Evolutionary conservation across 2,329 filamentous ascomycete genomes (phyloP), one percentile per base, ranked within the genome.

Genomic region (Fusarium armeniacum): DNA sequence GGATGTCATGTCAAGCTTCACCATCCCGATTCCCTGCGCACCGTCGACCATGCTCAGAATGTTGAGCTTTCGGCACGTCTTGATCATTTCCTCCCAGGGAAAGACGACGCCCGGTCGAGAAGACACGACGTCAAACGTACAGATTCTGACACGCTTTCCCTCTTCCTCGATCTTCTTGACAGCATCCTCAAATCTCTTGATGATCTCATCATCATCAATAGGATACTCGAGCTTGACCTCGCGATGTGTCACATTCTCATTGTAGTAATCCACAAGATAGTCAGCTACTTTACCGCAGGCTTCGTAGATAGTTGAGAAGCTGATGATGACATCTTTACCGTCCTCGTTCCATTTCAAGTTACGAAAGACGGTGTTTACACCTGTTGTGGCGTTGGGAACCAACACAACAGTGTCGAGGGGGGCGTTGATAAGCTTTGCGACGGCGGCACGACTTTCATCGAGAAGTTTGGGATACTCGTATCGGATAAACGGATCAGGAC

Each of bases 1-100:
- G 6, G 80, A 78, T 0, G 76, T 69, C 16, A 98, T 80, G 78
- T 97, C 87, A 10, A 98, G 78, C 1, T 86, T 83, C 10, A 97
- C 85, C 79, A 96, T 91, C 3, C 95, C 95, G 26, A 97, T 81
- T 2, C 91, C 91, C 79, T 98, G 95, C 0, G 95, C 95, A 18
- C 88, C 94, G 77, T 98, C 95, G 38, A 98, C 83, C 22, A 93
- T 82, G 72, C 91, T 94, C 56, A 95, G 76, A 5, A 98, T 82
- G 0, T 86, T 88, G 26, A 90, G 82, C 59, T 90, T 86, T 45
- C 84, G 86, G 77, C 94, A 97, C 1, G 87, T 84, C 10, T 79
- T 77, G 2, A 87, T 85, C 59, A 97, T 80, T 2, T 78, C 80
- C 77, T 94, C 89, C 79, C 92, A 97, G 0, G 95, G 95, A 72